Evolutionary conservation across 352 stramenopile genomes (phyloP), one percentile per base, ranked within the genome.

Genomic region (Phytopythium ostracodes): DNA sequence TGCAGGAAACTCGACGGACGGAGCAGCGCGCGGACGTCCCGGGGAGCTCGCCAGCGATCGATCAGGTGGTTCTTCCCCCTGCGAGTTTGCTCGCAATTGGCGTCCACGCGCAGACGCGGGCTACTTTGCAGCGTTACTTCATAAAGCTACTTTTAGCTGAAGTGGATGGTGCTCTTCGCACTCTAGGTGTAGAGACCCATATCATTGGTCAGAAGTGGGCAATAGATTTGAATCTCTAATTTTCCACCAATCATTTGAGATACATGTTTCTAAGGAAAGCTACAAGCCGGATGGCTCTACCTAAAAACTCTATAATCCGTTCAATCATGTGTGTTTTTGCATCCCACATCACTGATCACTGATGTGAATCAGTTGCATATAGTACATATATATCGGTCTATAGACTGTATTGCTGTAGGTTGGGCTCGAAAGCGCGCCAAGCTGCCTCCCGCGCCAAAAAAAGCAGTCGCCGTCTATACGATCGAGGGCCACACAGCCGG

Each of bases 61-160:
- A 15, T 47, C 20, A 18, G 43, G 43, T n/a, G 22, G 12, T 50
- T 50, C 43, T 47, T 50, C 43, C 43, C 43, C 43, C 43, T 50
- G 43, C 43, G 9, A 29, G 43, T 9, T 42, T 29, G 43, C 43
- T 29, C 43, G 8, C n/a, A 24, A 12, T 42, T 50, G 43, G 43
- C 43, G n/a, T 17, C 43, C 20, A 24, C 43, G 43, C 38, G n/a
- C 38, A 18, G 22, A 1, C 29, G 11, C 22, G 4, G 8, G 22
- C 1, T 50, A 50, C 43, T 50, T 44, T 15, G 12, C 33, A 44
- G 10, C 22, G 47, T 18, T 52, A 59, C 33, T 65, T 60, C 25
- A 42, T 20, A 55, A 14, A 24, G 60, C 38, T 60, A 65, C 46
- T 59, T n/a, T 65, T 52, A 50, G 36, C 11, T 11, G n/a, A 15